phyloP scores from a whole-genome alignment of 768 basidiomycete species.

The Pleurotus ostreatus region DNA sequence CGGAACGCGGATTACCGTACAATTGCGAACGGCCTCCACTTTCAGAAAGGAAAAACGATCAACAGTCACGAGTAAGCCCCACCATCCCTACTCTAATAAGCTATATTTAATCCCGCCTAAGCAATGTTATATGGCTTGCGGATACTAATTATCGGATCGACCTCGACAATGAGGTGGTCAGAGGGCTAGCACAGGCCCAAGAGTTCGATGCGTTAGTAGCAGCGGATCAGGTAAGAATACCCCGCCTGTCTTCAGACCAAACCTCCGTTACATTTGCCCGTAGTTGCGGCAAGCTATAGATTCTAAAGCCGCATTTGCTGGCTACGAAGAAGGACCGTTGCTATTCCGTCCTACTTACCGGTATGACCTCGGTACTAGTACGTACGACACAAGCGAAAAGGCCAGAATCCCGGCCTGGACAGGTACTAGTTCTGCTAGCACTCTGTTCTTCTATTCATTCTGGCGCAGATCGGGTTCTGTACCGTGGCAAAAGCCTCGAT shows the following conservation, averaged over 20 bases:
- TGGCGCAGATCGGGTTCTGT: conserved; percentile 82
- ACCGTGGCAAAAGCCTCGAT: conserved; percentile 69
- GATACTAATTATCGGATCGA: conserved; percentile 96
- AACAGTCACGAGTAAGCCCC: conserved; percentile 79
- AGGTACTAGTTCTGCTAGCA: conserved; percentile 41
- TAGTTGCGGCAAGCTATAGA: conserved; percentile 77
- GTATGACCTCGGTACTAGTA: conserved; percentile 77
- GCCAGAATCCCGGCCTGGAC: conserved; percentile 97
- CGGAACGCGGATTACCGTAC: conserved; percentile 91
- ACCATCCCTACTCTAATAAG: not conserved
- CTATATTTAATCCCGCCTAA: conserved; percentile 24
- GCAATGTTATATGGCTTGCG: conserved; percentile 90
- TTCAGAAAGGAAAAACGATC: conserved; percentile 86
- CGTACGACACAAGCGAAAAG: conserved; percentile 95
- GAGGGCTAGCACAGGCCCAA: conserved; percentile 57
- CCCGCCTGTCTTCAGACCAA: too few relatives aligned
- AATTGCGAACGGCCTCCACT: conserved; percentile 79
- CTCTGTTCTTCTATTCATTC: not conserved
- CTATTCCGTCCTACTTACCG: conserved; percentile 95
- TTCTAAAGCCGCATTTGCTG: conserved; percentile 66
- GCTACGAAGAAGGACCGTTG: conserved; percentile 86
- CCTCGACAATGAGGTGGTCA: conserved; percentile 77
- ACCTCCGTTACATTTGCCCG: too few relatives aligned
- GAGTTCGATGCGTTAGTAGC: conserved; percentile 72
- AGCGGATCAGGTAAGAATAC: conserved; percentile 74